Base-by-base conservation (phyloP, 805 yeast species). In the Zygotorulaspora danielsina region DNA sequence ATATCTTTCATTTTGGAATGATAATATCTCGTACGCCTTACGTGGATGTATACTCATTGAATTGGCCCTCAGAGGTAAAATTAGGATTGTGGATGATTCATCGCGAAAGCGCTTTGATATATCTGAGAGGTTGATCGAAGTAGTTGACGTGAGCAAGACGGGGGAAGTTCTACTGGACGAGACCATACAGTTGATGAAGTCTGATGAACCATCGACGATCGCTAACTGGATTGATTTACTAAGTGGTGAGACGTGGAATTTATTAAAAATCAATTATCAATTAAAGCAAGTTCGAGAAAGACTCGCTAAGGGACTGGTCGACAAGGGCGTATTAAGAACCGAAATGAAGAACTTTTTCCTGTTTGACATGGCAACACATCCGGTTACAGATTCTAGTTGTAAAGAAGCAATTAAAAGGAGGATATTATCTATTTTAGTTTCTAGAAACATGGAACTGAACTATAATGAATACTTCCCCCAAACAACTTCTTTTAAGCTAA, bases 291-390 rank as follows among this genome's bases (percentile, higher is more conserved):
- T 93, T 4, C 79, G 98, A 59, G 98, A 93, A 66, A 75, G 98
- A 53, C 72, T 93, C 48, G 95, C 96, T 39, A 93, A 93, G 65
- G 98, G 98, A 0, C 72, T 93, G 38, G 98, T 94, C 26, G 98
- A 93, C 64, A 93, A 93, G 67, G 97, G 98, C 16, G 81, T 93
- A 32, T 73, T 94, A 56, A 81, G 96, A 67, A 93, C 98, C 6
- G 98, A 93, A 65, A 79, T 95, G 63, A 87, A 89, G 61, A 93
- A 87, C 67, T 93, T 93, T 61, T 78, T 93, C 55, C 69, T 93
- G 38, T 93, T 93, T 54, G 98, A 93, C 64, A 93, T 93, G 97
- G 96, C 98, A 20, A 93, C 98, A 6, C 98, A 94, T 64, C 98
- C 98, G 6, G 77, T 93, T 10, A 82, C 89, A 21, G 98, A 93